Conservation (phyloP, 495 filamentous ascomycete genomes). For the Penicilliopsis zonata region DNA sequence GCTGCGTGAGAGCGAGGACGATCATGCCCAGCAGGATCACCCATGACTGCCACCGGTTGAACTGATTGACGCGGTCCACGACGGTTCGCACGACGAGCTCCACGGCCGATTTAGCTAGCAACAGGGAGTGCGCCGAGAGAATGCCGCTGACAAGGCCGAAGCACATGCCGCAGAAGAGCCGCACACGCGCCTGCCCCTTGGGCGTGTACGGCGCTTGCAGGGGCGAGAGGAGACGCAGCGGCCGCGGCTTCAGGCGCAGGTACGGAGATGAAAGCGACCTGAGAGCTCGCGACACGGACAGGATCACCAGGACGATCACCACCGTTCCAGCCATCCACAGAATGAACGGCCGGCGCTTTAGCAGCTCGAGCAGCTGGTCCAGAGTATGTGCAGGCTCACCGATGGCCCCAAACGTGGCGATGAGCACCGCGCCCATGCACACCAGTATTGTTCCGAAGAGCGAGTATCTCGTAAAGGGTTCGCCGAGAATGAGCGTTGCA, state of each 20-base stretch:
- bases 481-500: constrained; percentile 82
- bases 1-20: constrained; percentile 71
- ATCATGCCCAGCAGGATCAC: constrained; percentile 77
- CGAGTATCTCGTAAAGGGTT: constrained; percentile 89
- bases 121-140: constrained; percentile 81
- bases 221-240: constrained; percentile 13
- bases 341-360: constrained; percentile 67
- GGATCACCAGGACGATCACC: constrained; percentile 55
- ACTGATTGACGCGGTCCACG: constrained; percentile 80
- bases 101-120: constrained; percentile 93
- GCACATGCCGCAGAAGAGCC: constrained; percentile 75
- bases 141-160: constrained; percentile 88
- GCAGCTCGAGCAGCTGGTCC: constrained; percentile 64
- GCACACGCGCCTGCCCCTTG: constrained; percentile 37
- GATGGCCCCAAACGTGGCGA: constrained; percentile 89
- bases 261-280: constrained; percentile 36
- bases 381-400: constrained; percentile 89
- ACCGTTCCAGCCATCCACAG: constrained; percentile 78
- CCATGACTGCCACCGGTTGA: constrained; percentile 97
- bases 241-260: constrained; percentile 17
- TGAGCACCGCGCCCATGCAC: constrained; percentile 72
- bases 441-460: constrained; percentile 82
- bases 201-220: constrained; percentile 28
- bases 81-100: constrained; percentile 92
- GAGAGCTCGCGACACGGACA: constrained; percentile 43